Conservation (phyloP, 495 filamentous ascomycete species). For the Aspergillus wentii region DNA sequence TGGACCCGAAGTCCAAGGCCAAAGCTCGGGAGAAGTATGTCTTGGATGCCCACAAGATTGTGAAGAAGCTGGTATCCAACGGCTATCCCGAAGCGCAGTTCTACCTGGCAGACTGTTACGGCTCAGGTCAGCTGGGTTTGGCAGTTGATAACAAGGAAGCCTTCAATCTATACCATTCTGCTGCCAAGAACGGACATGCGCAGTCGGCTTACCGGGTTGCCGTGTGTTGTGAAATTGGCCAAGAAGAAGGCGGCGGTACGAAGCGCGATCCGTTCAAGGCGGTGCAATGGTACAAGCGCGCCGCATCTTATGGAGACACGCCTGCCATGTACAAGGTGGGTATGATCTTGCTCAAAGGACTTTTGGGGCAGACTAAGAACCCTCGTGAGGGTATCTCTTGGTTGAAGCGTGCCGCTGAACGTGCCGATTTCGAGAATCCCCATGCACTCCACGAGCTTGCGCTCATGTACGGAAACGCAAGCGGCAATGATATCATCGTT, state of each 20-base stretch:
- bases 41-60: conserved; percentile 79
- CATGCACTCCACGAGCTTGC: conserved; percentile 93
- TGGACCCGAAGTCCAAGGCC: conserved; percentile 68
- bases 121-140: conserved; percentile 64
- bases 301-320: conserved; percentile 81
- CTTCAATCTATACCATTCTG: conserved; percentile 87
- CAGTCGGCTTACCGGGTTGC: conserved; percentile 90
- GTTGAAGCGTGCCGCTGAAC: conserved; percentile 89
- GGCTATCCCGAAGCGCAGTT: conserved; percentile 85
- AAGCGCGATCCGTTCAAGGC: conserved; percentile 86
- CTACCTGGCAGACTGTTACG: conserved; percentile 85
- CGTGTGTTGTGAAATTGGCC: conserved; percentile 96
- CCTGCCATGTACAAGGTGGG: conserved; percentile 98
- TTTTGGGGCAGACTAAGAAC: conserved; percentile 86
- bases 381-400: conserved; percentile 80
- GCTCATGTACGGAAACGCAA: conserved; percentile 72
- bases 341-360: conserved; percentile 88
- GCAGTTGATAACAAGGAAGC: conserved; percentile 83
- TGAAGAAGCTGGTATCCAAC: conserved; percentile 73
- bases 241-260: conserved; percentile 88
- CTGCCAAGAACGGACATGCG: conserved; percentile 81
- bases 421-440: conserved; percentile 83
- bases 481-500: conserved; percentile 63
- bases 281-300: conserved; percentile 95
- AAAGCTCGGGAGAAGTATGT: conserved; percentile 81